phyloP scores from a whole-genome alignment of 108 stramenopile genomes.

The Cyclotella baltica region DNA sequence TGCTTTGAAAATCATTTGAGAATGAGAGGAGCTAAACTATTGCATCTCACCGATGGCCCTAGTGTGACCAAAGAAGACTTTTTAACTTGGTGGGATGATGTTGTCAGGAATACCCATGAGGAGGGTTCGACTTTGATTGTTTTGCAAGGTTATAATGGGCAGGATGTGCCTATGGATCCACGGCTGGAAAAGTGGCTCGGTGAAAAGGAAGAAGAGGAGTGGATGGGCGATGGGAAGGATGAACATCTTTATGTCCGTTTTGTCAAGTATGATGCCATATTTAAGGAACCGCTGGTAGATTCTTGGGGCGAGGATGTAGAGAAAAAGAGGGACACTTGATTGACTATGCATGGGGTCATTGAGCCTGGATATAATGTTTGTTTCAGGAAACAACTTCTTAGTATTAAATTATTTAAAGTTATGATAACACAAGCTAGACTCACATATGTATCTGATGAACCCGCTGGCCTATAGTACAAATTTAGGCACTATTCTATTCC shows the following conservation, averaged over 20 bases:
- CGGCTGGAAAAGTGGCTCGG: background rate
- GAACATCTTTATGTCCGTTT: conserved; percentile 7
- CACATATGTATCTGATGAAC: too few species aligned
- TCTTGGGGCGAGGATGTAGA: background rate
- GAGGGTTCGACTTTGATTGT: background rate
- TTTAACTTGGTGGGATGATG: background rate
- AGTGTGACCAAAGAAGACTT: background rate
- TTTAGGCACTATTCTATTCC: too few species aligned
- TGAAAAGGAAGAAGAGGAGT: background rate
- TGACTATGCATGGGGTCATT: too few species aligned
- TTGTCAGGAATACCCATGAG: background rate
- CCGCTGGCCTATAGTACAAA: too few species aligned
- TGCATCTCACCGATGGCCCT: background rate
- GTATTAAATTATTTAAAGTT: too few species aligned
- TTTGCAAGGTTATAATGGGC: background rate
- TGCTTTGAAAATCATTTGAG: too few species aligned
- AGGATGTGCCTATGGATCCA: too few species aligned
- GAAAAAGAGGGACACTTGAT: background rate
- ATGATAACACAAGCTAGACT: too few species aligned
- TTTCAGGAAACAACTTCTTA: too few species aligned
- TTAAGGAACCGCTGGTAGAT: background rate
- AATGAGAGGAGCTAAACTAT: too few species aligned
- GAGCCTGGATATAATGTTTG: too few species aligned
- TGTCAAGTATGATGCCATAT: background rate
- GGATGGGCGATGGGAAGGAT: background rate